These are phyloP conservation scores for Aegilops bicornis DNA, from an alignment of 176 grass and related monocot species.

Conservation along the genomic window DNA sequence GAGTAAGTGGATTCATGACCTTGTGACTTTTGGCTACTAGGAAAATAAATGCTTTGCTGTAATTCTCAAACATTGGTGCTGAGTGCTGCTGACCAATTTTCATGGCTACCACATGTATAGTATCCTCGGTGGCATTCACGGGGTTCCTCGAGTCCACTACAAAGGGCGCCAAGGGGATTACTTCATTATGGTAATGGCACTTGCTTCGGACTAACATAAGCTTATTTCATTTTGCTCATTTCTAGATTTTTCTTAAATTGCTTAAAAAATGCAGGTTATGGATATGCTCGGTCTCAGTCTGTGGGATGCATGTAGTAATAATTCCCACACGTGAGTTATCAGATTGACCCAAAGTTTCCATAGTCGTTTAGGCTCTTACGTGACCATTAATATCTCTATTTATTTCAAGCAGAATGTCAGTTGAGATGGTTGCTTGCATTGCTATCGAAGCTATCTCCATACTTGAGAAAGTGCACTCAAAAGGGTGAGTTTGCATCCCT, in stretches of 20 bases:
- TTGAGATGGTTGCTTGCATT: conserved; percentile 98
- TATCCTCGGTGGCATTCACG: conserved; percentile 73
- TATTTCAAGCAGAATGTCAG: conserved; percentile 75
- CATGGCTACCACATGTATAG: conserved; percentile 43
- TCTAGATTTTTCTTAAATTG: conserved; percentile 30
- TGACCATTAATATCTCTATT: conserved; percentile 15
- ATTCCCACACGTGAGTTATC: conserved; percentile 76
- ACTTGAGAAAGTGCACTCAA: conserved; percentile 97
- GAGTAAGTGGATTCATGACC: conserved; percentile 61
- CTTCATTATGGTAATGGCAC: conserved; percentile 82
- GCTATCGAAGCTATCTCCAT: conserved; percentile 98
- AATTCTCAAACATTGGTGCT: not conserved
- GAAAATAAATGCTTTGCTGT: conserved; percentile 16
- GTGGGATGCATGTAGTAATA: conserved; percentile 96
- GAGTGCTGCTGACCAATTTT: not conserved
- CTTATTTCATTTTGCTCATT: conserved; percentile 19
- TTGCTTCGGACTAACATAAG: conserved; percentile 8
- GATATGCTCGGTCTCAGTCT: conserved; percentile 97
- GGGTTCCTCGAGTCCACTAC: conserved; percentile 89
- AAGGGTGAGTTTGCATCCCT: conserved; percentile 62
- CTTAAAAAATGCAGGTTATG: conserved; percentile 76
- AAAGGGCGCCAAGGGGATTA: conserved; percentile 97
- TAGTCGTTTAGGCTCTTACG: conserved; percentile 33
- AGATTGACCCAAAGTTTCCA: conserved; percentile 4
- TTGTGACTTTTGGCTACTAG: conserved; percentile 6